phyloP scores from a whole-genome alignment of 2,329 filamentous ascomycete species.

The Penicillium sp. region DNA sequence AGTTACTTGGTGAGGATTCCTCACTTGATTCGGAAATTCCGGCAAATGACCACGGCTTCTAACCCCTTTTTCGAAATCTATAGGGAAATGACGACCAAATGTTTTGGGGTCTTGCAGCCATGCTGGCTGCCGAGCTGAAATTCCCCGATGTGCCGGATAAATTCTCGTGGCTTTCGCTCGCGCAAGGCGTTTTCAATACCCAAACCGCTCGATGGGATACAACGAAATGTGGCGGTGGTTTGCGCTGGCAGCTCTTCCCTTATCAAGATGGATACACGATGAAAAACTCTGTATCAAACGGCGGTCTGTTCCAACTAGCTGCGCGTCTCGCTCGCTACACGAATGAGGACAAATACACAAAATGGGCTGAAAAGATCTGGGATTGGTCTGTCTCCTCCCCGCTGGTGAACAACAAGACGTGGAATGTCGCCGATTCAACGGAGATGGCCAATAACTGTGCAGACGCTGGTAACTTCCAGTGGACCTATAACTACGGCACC shows the following conservation, averaged over 20 bases:
- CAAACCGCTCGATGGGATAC: conserved; percentile 70
- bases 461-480: conserved; percentile 61
- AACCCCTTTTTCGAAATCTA: not conserved
- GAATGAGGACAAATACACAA: conserved; percentile 62
- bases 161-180: conserved; percentile 55
- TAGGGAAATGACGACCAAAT: conserved; percentile 69
- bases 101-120: conserved; percentile 68
- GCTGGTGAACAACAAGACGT: conserved; percentile 60
- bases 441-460: conserved; percentile 56
- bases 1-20: conserved; percentile 26
- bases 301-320: conserved; percentile 77
- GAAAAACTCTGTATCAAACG: conserved; percentile 80
- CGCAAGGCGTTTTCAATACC: conserved; percentile 69
- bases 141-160: conserved; percentile 57
- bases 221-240: conserved; percentile 65
- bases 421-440: conserved; percentile 64
- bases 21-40: not conserved
- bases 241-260: conserved; percentile 78
- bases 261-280: conserved; percentile 77
- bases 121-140: conserved; percentile 64
- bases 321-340: conserved; percentile 70
- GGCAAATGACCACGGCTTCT: not conserved
- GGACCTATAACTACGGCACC: conserved; percentile 65
- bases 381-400: conserved; percentile 58
- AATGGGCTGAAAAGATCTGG: conserved; percentile 62